These are phyloP conservation scores for Larix kaempferi DNA, from an alignment of 75 land plant species.

Conservation along the genomic window DNA sequence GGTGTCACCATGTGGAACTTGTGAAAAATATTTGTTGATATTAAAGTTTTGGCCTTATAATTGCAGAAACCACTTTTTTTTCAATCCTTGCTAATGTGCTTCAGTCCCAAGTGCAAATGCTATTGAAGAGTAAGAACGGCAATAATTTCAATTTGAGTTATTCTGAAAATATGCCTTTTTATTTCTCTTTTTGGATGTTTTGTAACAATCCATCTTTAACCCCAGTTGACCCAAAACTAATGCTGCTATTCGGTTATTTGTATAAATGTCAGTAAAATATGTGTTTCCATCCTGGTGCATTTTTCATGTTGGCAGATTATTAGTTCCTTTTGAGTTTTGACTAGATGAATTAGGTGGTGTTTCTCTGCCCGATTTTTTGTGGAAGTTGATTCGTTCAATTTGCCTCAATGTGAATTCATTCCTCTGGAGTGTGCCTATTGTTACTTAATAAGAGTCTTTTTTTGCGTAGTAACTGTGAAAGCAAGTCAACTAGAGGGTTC, in stretches of 20 bases:
- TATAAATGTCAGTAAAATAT: too few relatives aligned
- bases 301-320: constrained; percentile 5
- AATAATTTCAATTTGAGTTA: not conserved
- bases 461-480: not conserved
- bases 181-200: not conserved
- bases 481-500: not conserved
- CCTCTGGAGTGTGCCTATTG: not conserved
- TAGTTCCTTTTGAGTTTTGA: not conserved
- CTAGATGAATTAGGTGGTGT: not conserved
- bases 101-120: not conserved
- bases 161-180: not conserved
- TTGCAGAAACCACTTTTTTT: not conserved
- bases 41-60: not conserved
- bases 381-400: not conserved
- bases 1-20: not conserved
- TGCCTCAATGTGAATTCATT: not conserved
- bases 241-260: too few relatives aligned
- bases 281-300: too few relatives aligned
- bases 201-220: not conserved
- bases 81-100: not conserved
- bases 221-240: too few relatives aligned
- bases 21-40: not conserved
- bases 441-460: not conserved
- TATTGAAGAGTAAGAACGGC: not conserved
- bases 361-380: not conserved